Base-by-base conservation (phyloP, 306 rosid species). In the Acacia acuminata region DNA sequence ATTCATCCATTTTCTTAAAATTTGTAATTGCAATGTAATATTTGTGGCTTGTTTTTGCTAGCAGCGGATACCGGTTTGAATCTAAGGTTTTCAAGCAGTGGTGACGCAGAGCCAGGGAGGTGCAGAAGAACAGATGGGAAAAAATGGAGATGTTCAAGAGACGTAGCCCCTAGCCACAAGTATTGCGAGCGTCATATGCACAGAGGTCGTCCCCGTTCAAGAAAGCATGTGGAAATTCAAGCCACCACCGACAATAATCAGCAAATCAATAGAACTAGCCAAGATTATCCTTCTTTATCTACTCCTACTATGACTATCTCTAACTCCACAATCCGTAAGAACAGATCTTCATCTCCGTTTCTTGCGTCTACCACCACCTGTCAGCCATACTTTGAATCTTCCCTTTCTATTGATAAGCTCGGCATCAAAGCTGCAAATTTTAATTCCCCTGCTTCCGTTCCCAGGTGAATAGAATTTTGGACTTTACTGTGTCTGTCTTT, bases 151-250 rank as follows among this genome's bases (percentile, higher is more conserved):
- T 93, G 97, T 43, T 91, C 96, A 0, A 88, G 93, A 82, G 94
- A 91, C 48, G 98, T 89, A 64, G 96, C 97, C 40, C 94, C 92
- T 36, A 87, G 83, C n/a, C 92, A 91, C 67, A 93, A 89, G 86
- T 93, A 93, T 43, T 93, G 98, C 44, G 98, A 91, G 83, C 92
- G 97, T 27, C 98, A 93, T 85, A 86, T 93, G 93, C 94, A 93
- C 75, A 89, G 98, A 91, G 96, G 98, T 20, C 96, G 97, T 84
- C 93, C 96, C 86, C 97, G 97, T 93, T 93, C 97, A 93, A 93
- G 97, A 93, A 93, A 93, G 97, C 97, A 86, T 91, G 97, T 93
- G 97, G 97, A 93, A 92, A 73, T 84, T 89, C 93, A 83, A 64
- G 80, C 34, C 79, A 42, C 16, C 53, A 38, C 15, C 71, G 19